A percentile compares a stretch with the other conserved stretches of the same genome.
phyloP scores from a whole-genome alignment of 164 flowering plant genomes.

The Umbilicus rupestris region DNA sequence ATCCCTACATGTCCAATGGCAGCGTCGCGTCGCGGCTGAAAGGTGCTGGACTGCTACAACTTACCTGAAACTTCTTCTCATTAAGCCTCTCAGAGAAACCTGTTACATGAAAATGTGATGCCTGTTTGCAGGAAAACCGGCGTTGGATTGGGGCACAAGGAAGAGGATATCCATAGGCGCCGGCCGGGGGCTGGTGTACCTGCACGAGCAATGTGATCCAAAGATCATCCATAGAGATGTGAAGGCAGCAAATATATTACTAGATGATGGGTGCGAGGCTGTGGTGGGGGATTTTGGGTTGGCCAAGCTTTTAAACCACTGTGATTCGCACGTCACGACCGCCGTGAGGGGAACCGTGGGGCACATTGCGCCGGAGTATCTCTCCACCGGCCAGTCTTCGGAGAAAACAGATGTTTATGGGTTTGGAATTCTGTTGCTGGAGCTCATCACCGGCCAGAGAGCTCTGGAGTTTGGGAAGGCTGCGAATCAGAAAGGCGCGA shows the following conservation, averaged over 20 bases:
- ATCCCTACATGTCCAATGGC: conserved; percentile 79
- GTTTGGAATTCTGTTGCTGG: conserved; percentile 89
- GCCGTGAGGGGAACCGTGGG: conserved; percentile 95
- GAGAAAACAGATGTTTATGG: conserved; percentile 95
- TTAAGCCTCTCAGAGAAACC: background rate
- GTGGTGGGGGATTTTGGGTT: conserved; percentile 92
- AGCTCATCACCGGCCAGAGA: conserved; percentile 76
- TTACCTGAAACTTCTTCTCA: background rate
- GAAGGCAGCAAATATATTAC: conserved; percentile 85
- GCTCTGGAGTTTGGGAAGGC: conserved; percentile 86
- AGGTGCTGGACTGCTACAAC: no score
- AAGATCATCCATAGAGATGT: conserved; percentile 90
- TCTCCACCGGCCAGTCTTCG: conserved; percentile 90
- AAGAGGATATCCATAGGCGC: conserved; percentile 85
- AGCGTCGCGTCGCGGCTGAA: conserved; percentile 77
- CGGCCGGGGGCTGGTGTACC: conserved; percentile 70
- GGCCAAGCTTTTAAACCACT: conserved; percentile 89
- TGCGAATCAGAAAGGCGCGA: conserved; percentile 75
- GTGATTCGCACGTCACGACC: conserved; percentile 87
- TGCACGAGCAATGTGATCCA: conserved; percentile 94
- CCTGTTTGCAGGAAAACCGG: conserved; percentile 45
- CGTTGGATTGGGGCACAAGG: conserved; percentile 69
- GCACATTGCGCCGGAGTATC: conserved; percentile 93
- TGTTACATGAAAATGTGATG: background rate
- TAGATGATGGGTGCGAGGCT: conserved; percentile 81